Percentiles rank a stretch among this genome's conserved stretches.
These are phyloP conservation scores for Astrothelium macrocarpum DNA, from an alignment of 495 filamentous ascomycete genomes.

Conservation along the genomic window DNA sequence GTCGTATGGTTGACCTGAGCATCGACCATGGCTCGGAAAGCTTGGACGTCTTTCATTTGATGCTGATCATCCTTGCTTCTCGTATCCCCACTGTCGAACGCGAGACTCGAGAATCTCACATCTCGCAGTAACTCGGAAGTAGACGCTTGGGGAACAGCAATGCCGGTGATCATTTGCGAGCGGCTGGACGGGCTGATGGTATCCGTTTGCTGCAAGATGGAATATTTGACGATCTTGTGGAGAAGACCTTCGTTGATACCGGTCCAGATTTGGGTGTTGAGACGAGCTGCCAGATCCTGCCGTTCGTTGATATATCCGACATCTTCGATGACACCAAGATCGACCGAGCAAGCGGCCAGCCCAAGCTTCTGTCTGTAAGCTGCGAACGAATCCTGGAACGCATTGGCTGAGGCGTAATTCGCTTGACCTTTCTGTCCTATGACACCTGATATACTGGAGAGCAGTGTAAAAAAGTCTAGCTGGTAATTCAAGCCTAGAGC, in stretches of 20 bases:
- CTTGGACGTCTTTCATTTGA: too few relatives aligned
- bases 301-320: conserved; percentile 3
- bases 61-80: too few relatives aligned
- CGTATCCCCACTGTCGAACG: too few relatives aligned
- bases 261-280: background rate
- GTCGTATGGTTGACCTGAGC: background rate
- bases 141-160: background rate
- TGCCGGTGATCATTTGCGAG: background rate
- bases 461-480: conserved; percentile 9
- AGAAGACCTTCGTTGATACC: background rate
- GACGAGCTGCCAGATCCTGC: background rate
- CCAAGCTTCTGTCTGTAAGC: background rate
- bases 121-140: too few relatives aligned
- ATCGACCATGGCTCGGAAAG: background rate
- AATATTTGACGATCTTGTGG: background rate
- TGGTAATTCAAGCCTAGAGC: background rate
- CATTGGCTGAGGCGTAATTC: conserved; percentile 10
- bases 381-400: background rate
- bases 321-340: conserved; percentile 6
- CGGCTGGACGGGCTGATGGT: background rate
- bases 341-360: background rate
- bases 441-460: conserved; percentile 8
- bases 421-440: conserved; percentile 4
- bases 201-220: background rate
- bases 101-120: too few relatives aligned